Evolutionary conservation across 305 asterid species (phyloP), one percentile per base, ranked within the genome.

Genomic region (Fraxinus sp.): DNA sequence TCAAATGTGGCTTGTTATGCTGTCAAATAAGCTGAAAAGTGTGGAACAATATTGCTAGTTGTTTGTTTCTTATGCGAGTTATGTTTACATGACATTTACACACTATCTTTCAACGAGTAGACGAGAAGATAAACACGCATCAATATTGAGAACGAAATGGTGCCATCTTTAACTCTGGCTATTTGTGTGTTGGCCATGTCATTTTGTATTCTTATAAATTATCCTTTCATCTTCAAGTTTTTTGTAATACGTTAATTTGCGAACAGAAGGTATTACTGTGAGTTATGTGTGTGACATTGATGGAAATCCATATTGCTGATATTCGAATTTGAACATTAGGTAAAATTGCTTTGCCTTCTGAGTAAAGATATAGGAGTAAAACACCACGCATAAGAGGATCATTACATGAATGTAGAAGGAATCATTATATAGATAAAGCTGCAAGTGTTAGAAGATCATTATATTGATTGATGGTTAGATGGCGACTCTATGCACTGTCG

Each of bases 31-130:
- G 80, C 84, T 78, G 84, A 37, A 78, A 49, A 55, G 8, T 30
- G 79, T 57, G 82, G 44, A 55, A 59, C 35, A 41, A 80, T 62
- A 9, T 74, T 57, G 28, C 68, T 57, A 57, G 68, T 57, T 57
- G 28, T 57, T 46, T 64, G 33, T 78, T 80, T n/a, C 57, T 66
- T 76, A 28, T 64, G 81, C 26, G 72, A 76, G 80, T 80, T 72
- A 33, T 78, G 33, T 57, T 57, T 33, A 22, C 20, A 57, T 9
- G 33, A 57, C 35, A 30, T 75, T 59, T 30, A n/a, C 9, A 8
- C 18, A 76, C 35, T 10, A 8, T 30, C 64, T 46, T 35, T 81
- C 14, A 9, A 39, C 24, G 32, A 76, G 80, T 39, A 62, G 46
- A 66, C 9, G 22, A 39, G 57, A 35, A 37, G 28, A 79, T 55